Evolutionary conservation across 176 grass and related monocot species (phyloP).

Genomic region (Bolboschoenus planiculmis): DNA sequence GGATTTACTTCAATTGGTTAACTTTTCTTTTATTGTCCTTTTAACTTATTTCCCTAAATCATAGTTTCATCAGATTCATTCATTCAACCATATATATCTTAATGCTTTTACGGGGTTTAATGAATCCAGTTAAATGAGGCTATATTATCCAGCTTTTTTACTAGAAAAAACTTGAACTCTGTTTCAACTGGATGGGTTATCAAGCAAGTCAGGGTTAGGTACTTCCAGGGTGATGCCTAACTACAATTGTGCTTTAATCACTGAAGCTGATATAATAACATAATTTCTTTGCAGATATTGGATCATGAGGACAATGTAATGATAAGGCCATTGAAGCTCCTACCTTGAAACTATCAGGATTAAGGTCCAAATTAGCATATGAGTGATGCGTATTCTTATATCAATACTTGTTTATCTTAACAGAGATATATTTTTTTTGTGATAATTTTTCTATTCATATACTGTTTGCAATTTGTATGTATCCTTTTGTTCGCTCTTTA

Average conservation of each 20-base stretch:
- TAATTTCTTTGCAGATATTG: constrained; percentile 37
- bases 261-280: background rate
- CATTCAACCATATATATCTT: background rate
- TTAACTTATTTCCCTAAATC: background rate
- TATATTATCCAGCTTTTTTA: background rate
- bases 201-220: background rate
- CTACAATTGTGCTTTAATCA: background rate
- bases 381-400: background rate
- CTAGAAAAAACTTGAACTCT: background rate
- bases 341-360: background rate
- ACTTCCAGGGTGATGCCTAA: background rate
- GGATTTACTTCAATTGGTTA: background rate
- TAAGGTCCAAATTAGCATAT: background rate
- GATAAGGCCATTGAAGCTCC: constrained; percentile 46
- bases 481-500: background rate
- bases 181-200: background rate
- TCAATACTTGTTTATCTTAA: background rate
- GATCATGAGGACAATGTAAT: constrained; percentile 74
- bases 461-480: background rate
- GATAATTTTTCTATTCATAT: background rate
- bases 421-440: background rate
- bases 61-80: background rate
- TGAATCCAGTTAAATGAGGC: background rate
- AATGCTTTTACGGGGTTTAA: background rate
- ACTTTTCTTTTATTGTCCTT: background rate